Base-by-base conservation (phyloP, 345 rosid species). In the Erysimum cheiranthoides region DNA sequence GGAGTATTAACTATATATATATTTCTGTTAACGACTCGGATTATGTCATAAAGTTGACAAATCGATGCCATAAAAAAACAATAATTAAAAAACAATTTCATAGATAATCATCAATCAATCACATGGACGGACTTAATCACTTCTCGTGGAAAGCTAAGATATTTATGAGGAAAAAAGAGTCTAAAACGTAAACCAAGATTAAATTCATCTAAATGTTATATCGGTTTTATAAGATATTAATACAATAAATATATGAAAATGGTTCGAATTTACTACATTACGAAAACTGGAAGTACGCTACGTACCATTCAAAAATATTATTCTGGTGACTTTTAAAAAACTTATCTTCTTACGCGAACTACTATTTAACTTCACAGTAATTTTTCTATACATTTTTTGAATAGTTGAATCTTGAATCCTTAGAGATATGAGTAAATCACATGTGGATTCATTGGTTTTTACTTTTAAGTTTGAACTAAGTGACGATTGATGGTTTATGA, bases 101-200 rank as follows among this genome's bases (percentile, higher is more conserved):
- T 38, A 30, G n/a, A 61, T 17, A 62, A 7, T 51, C 25, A 51
- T 62, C 53, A 40, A 61, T 73, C 76, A n/a, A n/a, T n/a, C n/a
- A n/a, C n/a, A n/a, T n/a, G n/a, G n/a, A 73, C 70, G 62, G 70
- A 51, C 52, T 72, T 31, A 17, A 36, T 38, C 43, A 17, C 5
- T 59, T 72, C 25, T 39, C 21, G 14, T 28, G 31, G 61, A 52
- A 36, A 61, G 32, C 40, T 61, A 11, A 50, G 39, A 61, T 71
- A 17, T 34, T n/a, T 3, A 47, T 4, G 2, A 25, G 2, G 5
- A 34, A 21, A 40, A 64, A 28, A 68, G 32, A n/a, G 51, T 52
- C 34, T 52, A 52, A 52, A 52, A 25, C 32, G 6, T 51, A 51
- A 51, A 51, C 56, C 56, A 51, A 21, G 8, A 25, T 51, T 51